These are phyloP conservation scores for Chromosphaera perkinsii DNA, from an alignment of 208 protist species.

Conservation along the genomic window DNA sequence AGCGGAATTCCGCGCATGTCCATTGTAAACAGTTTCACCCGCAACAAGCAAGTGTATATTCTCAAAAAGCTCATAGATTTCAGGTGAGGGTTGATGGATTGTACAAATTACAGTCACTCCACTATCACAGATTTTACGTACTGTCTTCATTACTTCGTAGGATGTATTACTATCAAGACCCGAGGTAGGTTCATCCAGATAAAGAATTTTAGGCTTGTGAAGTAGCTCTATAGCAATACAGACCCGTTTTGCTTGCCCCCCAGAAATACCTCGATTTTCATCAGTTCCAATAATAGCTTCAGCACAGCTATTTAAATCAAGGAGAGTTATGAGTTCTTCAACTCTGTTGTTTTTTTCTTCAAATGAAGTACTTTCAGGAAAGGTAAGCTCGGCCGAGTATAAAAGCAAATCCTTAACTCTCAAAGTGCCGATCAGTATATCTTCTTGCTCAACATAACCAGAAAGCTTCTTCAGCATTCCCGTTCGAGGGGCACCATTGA, in stretches of 20 bases:
- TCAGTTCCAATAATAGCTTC: no score
- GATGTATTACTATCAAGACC: conserved; percentile 16
- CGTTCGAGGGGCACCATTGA: no score
- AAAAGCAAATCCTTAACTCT: no score
- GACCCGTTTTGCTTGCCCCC: conserved; percentile 43
- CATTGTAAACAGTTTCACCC: conserved; percentile 23
- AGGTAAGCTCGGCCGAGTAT: no score
- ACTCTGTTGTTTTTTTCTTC: no score
- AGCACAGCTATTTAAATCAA: no score
- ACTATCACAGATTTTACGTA: conserved; percentile 12
- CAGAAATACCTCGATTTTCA: conserved; percentile 27
- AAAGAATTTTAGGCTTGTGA: conserved; percentile 36
- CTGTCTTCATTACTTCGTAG: conserved; percentile 10
- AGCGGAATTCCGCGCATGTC: no score
- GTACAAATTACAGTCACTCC: conserved; percentile 10
- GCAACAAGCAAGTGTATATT: conserved; percentile 26
- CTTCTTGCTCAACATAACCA: no score
- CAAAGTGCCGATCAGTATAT: no score
- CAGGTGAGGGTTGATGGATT: conserved; percentile 46
- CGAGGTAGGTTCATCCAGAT: conserved; percentile 49
- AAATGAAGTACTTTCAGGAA: no score
- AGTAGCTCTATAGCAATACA: conserved; percentile 44
- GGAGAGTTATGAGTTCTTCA: no score
- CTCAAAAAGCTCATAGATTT: conserved; percentile 52
- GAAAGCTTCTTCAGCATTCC: no score